Evolutionary conservation across 1,284 basidiomycete genomes (phyloP), one percentile per base, ranked within the genome.

Genomic region (Mycosarcoma mackinlayi): DNA sequence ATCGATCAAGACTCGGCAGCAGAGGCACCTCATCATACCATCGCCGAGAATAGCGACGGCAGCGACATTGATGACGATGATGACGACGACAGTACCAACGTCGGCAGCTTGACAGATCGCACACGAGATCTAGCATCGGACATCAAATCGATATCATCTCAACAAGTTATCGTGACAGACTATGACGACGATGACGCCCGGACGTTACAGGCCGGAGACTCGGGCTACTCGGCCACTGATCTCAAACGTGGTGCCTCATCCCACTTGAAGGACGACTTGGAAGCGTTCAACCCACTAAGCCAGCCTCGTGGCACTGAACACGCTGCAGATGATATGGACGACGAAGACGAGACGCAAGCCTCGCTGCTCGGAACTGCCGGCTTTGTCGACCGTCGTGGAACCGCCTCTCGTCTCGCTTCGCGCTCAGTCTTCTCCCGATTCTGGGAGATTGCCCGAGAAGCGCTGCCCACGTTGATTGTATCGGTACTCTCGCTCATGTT

Each of bases 401-500:
- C 67, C 16, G 54, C 66, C 7, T 48, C 65, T 25, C 50, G 62
- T 34, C 47, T 56, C 8, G 56, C 65, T 19, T 42, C 52, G n/a
- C 34, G 64, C 25, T 66, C 65, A 4, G 27, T 45, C 28, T 48
- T 71, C 21, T 61, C 70, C 1, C 64, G 67, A 24, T 67, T 75
- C 47, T 78, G 75, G 75, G 54, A 60, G 51, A 78, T 78, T 19
- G 59, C 66, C 1, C 45, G 77, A n/a, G 76, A 78, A 83, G 83
- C 85, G 4, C 83, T 85, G 1, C 85, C 85, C 0, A 85, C 85
- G 0, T 67, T 86, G 0, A 63, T 86, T 11, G 76, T 86, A 55
- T 83, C 83, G 1, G 66, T 86, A 41, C 25, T 77, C 19, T 85
- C 85, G 4, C 78, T 93, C 47, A 86, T 94, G 42, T 91, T 96